A percentile compares a stretch with the other conserved stretches of the same genome.
These are phyloP conservation scores for Lactarius hatsudake DNA, from an alignment of 768 basidiomycete genomes.

Conservation along the genomic window DNA sequence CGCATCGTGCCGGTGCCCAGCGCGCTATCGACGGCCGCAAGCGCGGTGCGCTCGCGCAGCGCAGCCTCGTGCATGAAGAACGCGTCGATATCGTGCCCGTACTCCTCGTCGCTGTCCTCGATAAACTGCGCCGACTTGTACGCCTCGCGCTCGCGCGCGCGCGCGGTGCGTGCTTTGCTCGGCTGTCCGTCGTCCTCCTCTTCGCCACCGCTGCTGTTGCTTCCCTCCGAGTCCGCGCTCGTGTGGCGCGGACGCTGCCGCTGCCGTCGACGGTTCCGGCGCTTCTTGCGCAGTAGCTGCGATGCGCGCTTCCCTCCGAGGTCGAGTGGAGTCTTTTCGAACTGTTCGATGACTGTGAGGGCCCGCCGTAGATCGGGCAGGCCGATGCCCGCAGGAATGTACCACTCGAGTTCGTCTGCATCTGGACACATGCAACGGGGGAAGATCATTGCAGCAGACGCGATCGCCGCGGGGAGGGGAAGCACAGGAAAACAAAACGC, in stretches of 20 bases:
- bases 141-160: conserved; percentile 62
- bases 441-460: not conserved
- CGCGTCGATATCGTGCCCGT: conserved; percentile 68
- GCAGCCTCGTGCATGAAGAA: conserved; percentile 77
- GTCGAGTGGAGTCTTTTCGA: conserved; percentile 77
- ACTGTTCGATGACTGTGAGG: conserved; percentile 77
- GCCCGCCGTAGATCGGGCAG: conserved; percentile 67
- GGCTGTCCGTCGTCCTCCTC: conserved; percentile 34
- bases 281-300: conserved; percentile 61
- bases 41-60: conserved; percentile 50
- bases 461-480: conserved; percentile 15
- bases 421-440: conserved; percentile 37
- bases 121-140: conserved; percentile 93
- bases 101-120: conserved; percentile 83
- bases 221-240: conserved; percentile 41
- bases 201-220: conserved; percentile 27
- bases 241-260: conserved; percentile 51
- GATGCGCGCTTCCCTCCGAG: conserved; percentile 73
- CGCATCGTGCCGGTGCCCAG: conserved; percentile 45
- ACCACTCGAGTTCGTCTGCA: conserved; percentile 79
- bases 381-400: conserved; percentile 67
- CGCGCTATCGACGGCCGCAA: conserved; percentile 44
- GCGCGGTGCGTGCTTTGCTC: conserved; percentile 49
- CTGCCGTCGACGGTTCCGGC: conserved; percentile 49
- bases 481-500: not conserved